Evolutionary conservation across 176 grass and related monocot genomes (phyloP).

Genomic region (Eremochloa ophiuroides): DNA sequence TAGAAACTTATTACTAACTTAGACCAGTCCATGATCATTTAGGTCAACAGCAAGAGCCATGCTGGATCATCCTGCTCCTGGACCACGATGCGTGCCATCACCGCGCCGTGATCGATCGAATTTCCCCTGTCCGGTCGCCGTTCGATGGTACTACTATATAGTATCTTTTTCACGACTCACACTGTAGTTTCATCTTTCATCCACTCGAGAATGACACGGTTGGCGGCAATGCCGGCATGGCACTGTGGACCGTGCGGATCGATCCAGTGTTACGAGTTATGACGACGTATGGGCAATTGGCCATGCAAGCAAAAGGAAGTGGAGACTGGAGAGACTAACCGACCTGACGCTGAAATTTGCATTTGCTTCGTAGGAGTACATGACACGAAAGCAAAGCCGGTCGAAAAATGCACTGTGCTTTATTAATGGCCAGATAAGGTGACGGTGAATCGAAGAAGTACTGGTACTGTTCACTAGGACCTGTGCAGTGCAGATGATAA

Average conservation of each 20-base stretch:
- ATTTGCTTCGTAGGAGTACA: not conserved
- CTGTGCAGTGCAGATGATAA: not conserved
- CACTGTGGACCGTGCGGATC: not conserved
- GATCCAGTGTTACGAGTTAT: not conserved
- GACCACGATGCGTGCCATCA: constrained; percentile 18
- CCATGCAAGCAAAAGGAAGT: not conserved
- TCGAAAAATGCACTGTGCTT: not conserved
- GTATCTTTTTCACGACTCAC: constrained; percentile 5
- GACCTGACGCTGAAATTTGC: not conserved
- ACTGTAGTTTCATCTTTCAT: not conserved
- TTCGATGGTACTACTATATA: not conserved
- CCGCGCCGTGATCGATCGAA: not conserved
- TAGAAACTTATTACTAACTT: too few relatives aligned
- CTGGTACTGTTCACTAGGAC: not conserved
- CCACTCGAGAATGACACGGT: not conserved
- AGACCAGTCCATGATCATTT: not conserved
- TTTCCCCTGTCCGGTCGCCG: not conserved
- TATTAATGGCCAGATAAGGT: not conserved
- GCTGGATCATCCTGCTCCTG: not conserved
- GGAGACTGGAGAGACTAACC: not conserved
- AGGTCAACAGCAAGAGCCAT: not conserved
- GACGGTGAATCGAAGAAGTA: not conserved
- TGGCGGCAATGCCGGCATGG: not conserved
- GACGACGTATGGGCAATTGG: constrained; percentile 1
- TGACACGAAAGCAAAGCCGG: not conserved